A percentile compares a stretch with the other conserved stretches of the same genome.
Evolutionary conservation across 768 basidiomycete species (phyloP).

Genomic region (Daedaleopsis sinensis): DNA sequence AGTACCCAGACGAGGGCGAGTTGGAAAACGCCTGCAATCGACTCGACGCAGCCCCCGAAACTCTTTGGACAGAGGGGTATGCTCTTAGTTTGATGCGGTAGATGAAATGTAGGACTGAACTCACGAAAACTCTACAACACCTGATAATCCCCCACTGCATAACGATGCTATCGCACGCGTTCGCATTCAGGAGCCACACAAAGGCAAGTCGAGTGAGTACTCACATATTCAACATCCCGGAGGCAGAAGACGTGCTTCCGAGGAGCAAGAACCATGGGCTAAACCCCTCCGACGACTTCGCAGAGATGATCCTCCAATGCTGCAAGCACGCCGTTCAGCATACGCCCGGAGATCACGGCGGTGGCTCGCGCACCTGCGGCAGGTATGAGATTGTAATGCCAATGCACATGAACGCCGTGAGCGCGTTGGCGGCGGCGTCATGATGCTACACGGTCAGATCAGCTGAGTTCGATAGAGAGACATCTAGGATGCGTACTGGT

Average conservation of each 20-base stretch:
- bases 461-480: neutral
- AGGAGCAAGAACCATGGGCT: slow-evolving; percentile 91
- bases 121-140: slow-evolving; percentile 79
- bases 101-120: slow-evolving; percentile 30
- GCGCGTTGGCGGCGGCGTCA: slow-evolving; percentile 68
- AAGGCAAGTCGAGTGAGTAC: slow-evolving; percentile 28
- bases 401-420: slow-evolving; percentile 64
- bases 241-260: slow-evolving; percentile 82
- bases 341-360: slow-evolving; percentile 19
- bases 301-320: slow-evolving; percentile 80
- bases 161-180: slow-evolving; percentile 55
- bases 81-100: neutral
- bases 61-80: slow-evolving; percentile 49
- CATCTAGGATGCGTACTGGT: neutral
- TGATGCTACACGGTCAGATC: slow-evolving; percentile 52
- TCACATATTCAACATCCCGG: slow-evolving; percentile 85
- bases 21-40: slow-evolving; percentile 81
- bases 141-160: slow-evolving; percentile 82
- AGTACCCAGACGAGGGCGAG: slow-evolving; percentile 82
- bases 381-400: slow-evolving; percentile 84
- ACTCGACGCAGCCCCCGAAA: slow-evolving; percentile 72
- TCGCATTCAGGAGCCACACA: neutral
- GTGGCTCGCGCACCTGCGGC: slow-evolving; percentile 66
- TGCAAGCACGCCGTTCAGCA: slow-evolving; percentile 29
- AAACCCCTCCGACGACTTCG: slow-evolving; percentile 84